Percentiles rank a stretch among this genome's conserved stretches.
phyloP scores from a whole-genome alignment of 1,284 basidiomycete genomes.

The Abortiporus biennis region DNA sequence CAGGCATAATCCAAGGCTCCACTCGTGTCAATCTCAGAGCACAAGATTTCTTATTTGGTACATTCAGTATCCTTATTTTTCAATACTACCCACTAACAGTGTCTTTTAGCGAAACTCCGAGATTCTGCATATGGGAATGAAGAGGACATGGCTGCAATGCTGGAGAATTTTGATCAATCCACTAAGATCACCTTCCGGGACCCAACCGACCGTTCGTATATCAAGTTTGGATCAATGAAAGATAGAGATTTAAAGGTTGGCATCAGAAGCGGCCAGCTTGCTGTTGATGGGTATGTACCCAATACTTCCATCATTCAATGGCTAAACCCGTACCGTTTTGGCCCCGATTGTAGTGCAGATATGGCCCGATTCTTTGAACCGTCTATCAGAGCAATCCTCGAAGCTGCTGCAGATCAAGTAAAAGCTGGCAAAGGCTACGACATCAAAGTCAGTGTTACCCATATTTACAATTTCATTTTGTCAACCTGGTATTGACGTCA shows the following conservation, averaged over 20 bases:
- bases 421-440: background rate
- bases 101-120: constrained; percentile 24
- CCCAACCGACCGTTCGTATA: constrained; percentile 27
- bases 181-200: constrained; percentile 36
- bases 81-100: background rate
- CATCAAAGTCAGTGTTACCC: too few species aligned
- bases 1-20: constrained; percentile 22
- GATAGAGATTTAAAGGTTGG: constrained; percentile 29
- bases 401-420: constrained; percentile 27
- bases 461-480: too few species aligned
- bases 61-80: background rate
- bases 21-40: constrained; percentile 24
- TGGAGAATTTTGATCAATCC: constrained; percentile 31
- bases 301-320: background rate
- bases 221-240: constrained; percentile 33
- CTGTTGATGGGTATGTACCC: constrained; percentile 28
- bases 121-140: constrained; percentile 28
- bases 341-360: constrained; percentile 17
- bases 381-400: constrained; percentile 27
- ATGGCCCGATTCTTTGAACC: constrained; percentile 36
- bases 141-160: constrained; percentile 30
- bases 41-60: constrained; percentile 24
- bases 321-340: background rate
- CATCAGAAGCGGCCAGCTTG: constrained; percentile 36
- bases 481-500: too few species aligned